A percentile compares a stretch with the other conserved stretches of the same genome.
Evolutionary conservation across 2,329 filamentous ascomycete species (phyloP).

Genomic region (Chaetothyriales sp.): DNA sequence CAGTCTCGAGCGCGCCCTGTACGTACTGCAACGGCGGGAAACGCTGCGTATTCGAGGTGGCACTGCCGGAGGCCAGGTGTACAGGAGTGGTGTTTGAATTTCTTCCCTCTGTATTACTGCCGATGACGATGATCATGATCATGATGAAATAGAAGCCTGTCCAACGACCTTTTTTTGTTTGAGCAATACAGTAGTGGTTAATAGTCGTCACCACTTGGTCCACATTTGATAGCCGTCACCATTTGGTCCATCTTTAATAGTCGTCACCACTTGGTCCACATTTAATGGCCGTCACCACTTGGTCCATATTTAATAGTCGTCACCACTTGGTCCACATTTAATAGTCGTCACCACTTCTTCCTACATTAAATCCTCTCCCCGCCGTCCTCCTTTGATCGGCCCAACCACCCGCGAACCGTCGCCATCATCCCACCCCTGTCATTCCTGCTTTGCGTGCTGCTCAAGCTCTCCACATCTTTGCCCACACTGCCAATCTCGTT

Average conservation of each 20-base stretch:
- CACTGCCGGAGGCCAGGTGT: slow-evolving; percentile 36
- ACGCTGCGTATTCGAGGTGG: slow-evolving; percentile 40
- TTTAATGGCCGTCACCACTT: too few species aligned
- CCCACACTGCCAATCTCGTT: neutral
- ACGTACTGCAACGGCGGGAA: slow-evolving; percentile 75
- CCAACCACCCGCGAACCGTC: neutral
- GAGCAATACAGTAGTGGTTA: too few species aligned
- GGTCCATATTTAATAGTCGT: too few species aligned
- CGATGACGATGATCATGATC: neutral
- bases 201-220: too few species aligned
- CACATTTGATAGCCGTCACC: too few species aligned
- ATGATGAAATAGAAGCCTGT: neutral
- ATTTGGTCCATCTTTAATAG: too few species aligned
- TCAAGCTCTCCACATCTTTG: neutral
- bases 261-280: too few species aligned
- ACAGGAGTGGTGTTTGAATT: slow-evolving; percentile 31
- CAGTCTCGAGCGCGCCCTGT: slow-evolving; percentile 67
- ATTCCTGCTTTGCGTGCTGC: neutral
- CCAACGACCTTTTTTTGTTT: neutral
- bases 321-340: too few species aligned
- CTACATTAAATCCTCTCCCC: neutral
- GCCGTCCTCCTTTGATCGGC: neutral
- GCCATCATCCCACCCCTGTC: neutral
- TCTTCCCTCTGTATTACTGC: neutral
- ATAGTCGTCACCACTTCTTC: too few species aligned